Conservation (phyloP, 345 rosid species). For the Hypericum perforatum region DNA sequence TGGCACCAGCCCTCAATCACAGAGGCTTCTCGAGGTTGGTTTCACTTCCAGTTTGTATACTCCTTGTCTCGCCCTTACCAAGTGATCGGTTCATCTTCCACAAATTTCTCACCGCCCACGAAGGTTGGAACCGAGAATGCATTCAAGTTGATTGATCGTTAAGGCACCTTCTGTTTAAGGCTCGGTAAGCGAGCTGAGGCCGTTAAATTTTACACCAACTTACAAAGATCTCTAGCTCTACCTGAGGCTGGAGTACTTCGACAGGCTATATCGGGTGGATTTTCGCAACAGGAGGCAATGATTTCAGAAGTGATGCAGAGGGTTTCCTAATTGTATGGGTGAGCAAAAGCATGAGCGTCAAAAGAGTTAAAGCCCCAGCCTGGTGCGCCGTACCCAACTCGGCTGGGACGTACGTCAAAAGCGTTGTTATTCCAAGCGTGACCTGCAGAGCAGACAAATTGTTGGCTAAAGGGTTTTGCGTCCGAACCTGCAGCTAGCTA, state of each 20-base stretch:
- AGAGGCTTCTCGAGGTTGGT: no score
- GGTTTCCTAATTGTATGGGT: constrained; percentile 75
- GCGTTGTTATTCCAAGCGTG: constrained; percentile 73
- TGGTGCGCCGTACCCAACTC: constrained; percentile 81
- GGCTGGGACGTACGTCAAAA: constrained; percentile 73
- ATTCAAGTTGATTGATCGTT: no score
- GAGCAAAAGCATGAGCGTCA: constrained; percentile 65
- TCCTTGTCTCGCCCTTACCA: no score
- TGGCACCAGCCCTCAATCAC: no score
- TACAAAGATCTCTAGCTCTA: background rate
- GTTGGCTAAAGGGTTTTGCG: background rate
- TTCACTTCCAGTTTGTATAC: no score
- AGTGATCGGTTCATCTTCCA: no score
- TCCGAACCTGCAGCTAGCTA: background rate
- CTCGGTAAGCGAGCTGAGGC: no score
- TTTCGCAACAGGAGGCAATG: constrained; percentile 65
- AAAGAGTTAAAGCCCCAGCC: constrained; percentile 76
- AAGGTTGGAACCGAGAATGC: no score
- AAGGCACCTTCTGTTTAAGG: no score
- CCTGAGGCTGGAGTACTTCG: constrained; percentile 4
- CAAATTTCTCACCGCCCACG: no score
- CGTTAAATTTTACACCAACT: background rate
- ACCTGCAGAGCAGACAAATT: constrained; percentile 33
- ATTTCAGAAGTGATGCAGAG: constrained; percentile 57
- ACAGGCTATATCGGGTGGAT: background rate